Conservation (phyloP, 768 basidiomycete species). For the Leccinum olivaceopallidum region DNA sequence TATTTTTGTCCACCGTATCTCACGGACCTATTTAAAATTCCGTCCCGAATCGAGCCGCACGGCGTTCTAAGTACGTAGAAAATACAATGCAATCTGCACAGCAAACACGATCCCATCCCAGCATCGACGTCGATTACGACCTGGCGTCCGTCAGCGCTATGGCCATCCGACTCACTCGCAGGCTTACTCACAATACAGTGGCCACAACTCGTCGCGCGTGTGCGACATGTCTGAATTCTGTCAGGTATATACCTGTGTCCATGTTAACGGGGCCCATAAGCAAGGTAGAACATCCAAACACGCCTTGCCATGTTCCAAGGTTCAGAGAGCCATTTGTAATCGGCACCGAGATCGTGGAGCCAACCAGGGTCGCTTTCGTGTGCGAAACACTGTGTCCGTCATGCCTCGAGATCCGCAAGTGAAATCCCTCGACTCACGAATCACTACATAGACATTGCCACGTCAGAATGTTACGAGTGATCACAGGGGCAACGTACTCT, state of each 20-base stretch:
- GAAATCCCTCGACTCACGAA: slow-evolving; percentile 52
- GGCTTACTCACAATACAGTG: slow-evolving; percentile 66
- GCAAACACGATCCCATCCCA: not conserved
- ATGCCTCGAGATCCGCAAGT: not conserved
- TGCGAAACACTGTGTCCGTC: slow-evolving; percentile 69
- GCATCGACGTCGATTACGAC: slow-evolving; percentile 3
- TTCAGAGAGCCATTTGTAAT: slow-evolving; percentile 78
- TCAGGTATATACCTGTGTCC: slow-evolving; percentile 73
- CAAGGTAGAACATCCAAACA: slow-evolving; percentile 11
- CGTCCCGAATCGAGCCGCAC: not conserved
- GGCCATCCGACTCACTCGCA: not conserved
- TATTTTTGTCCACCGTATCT: slow-evolving; percentile 14
- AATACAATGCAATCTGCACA: not conserved
- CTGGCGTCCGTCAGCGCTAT: slow-evolving; percentile 11
- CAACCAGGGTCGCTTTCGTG: slow-evolving; percentile 85
- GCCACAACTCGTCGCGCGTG: slow-evolving; percentile 76
- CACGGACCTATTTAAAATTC: not conserved
- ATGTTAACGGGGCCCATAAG: slow-evolving; percentile 4
- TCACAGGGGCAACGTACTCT: slow-evolving; percentile 51
- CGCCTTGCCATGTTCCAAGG: slow-evolving; percentile 93
- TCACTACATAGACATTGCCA: slow-evolving; percentile 47
- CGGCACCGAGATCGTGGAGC: slow-evolving; percentile 79
- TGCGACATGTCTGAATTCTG: slow-evolving; percentile 73
- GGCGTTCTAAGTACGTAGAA: not conserved
- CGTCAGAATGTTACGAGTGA: slow-evolving; percentile 6